Percentiles rank a stretch among this genome's conserved stretches.
Conservation (phyloP, 169 alveolate species). For the Fabrea salina region DNA sequence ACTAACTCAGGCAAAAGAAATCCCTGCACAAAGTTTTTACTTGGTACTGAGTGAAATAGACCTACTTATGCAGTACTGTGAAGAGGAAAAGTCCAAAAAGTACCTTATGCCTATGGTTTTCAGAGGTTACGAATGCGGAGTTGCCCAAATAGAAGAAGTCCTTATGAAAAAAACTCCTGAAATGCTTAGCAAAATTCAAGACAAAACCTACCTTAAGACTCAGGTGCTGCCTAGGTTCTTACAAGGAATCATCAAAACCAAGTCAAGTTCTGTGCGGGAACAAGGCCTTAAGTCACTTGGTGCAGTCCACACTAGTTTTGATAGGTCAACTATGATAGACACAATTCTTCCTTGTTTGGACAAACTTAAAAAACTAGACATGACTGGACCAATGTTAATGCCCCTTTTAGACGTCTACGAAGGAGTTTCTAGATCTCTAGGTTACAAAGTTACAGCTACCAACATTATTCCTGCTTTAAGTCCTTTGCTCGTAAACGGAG, state of each 20-base stretch:
- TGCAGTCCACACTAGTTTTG: neutral
- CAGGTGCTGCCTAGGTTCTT: slow-evolving; percentile 14
- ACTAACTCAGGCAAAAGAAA: slow-evolving; percentile 16
- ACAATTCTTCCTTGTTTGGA: slow-evolving; percentile 17
- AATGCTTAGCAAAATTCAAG: neutral
- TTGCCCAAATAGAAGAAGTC: slow-evolving; percentile 1
- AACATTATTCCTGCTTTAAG: slow-evolving; percentile 17
- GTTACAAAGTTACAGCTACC: neutral
- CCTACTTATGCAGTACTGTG: neutral
- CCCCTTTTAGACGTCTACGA: slow-evolving; percentile 20
- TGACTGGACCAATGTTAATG: slow-evolving; percentile 16
- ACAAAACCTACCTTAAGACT: neutral
- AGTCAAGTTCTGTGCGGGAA: neutral
- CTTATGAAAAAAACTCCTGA: neutral
- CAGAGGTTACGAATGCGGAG: slow-evolving; percentile 31
- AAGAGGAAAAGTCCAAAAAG: neutral
- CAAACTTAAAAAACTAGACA: slow-evolving; percentile 3
- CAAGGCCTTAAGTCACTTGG: neutral
- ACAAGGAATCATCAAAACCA: neutral
- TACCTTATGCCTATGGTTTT: slow-evolving; percentile 12
- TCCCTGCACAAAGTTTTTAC: slow-evolving; percentile 28
- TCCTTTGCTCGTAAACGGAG: slow-evolving; percentile 5
- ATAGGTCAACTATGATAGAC: neutral
- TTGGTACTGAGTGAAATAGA: neutral
- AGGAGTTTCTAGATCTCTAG: neutral